Percentiles rank a stretch among this genome's conserved stretches.
phyloP scores from a whole-genome alignment of 2,329 filamentous ascomycete species.

The Penicillium frequentans region DNA sequence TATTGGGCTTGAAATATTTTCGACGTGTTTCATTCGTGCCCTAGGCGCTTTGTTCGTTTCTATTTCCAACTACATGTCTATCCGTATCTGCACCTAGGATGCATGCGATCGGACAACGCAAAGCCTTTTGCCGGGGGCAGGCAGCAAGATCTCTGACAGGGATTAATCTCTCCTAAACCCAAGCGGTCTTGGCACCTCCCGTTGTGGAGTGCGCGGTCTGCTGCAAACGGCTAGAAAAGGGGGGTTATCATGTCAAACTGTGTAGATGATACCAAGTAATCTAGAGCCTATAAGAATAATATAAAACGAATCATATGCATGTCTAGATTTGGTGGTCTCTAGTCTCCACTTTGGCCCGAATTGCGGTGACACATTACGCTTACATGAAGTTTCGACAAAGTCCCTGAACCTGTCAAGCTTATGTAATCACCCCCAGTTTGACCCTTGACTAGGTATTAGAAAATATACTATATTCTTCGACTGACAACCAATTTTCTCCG shows the following conservation, averaged over 20 bases:
- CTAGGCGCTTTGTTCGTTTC: neutral
- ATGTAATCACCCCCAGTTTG: too few relatives aligned
- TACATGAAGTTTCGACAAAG: too few relatives aligned
- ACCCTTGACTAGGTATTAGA: too few relatives aligned
- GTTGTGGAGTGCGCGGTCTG: conserved; percentile 1
- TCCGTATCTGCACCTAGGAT: neutral
- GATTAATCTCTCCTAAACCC: neutral
- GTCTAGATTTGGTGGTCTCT: neutral
- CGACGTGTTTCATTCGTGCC: neutral
- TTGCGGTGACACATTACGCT: neutral
- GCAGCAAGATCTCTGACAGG: neutral
- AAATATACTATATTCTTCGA: too few relatives aligned
- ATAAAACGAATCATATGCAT: neutral
- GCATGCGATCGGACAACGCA: neutral
- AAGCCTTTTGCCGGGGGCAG: neutral
- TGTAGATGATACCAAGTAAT: neutral
- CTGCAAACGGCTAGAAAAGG: conserved; percentile 1
- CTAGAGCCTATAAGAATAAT: too few relatives aligned
- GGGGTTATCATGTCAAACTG: neutral
- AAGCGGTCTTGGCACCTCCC: neutral
- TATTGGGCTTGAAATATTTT: neutral
- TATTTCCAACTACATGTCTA: neutral
- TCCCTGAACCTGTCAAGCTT: too few relatives aligned
- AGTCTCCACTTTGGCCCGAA: neutral
- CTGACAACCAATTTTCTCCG: too few relatives aligned